A percentile compares a stretch with the other conserved stretches of the same genome.
phyloP scores from a whole-genome alignment of 1,284 basidiomycete genomes.

The Neotropicomus parvogracilis region DNA sequence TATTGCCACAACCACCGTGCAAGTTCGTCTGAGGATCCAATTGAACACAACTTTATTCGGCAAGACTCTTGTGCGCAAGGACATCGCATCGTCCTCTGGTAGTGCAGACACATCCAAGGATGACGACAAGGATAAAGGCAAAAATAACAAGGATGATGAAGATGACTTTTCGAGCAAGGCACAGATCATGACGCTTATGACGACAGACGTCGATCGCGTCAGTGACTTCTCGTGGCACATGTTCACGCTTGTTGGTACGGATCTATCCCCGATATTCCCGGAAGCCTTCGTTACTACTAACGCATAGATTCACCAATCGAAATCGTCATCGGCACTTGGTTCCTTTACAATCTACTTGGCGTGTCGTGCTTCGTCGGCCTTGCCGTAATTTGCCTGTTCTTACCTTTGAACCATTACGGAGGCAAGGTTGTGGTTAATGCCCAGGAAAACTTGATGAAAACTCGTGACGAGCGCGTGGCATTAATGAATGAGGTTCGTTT shows the following conservation, averaged over 20 bases:
- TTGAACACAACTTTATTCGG: slow-evolving; percentile 84
- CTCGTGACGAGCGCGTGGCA: slow-evolving; percentile 83
- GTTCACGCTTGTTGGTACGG: slow-evolving; percentile 59
- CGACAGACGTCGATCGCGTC: slow-evolving; percentile 80
- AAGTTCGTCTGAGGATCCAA: slow-evolving; percentile 73
- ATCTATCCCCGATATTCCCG: slow-evolving; percentile 2
- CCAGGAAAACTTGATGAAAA: slow-evolving; percentile 90
- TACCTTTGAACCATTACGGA: slow-evolving; percentile 86
- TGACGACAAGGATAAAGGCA: slow-evolving; percentile 29
- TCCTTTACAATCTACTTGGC: slow-evolving; percentile 81
- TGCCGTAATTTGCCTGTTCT: slow-evolving; percentile 76
- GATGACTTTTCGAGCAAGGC: slow-evolving; percentile 87
- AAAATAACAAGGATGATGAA: slow-evolving; percentile 46
- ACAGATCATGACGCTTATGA: slow-evolving; percentile 74
- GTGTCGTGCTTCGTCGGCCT: slow-evolving; percentile 80
- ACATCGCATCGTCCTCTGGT: slow-evolving; percentile 64
- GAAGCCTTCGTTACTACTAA: slow-evolving; percentile 13
- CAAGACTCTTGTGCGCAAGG: slow-evolving; percentile 87
- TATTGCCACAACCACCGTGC: slow-evolving; percentile 66
- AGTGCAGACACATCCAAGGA: slow-evolving; percentile 23
- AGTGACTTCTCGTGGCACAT: slow-evolving; percentile 81
- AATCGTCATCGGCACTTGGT: slow-evolving; percentile 74
- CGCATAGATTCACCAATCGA: slow-evolving; percentile 79
- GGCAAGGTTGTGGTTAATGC: slow-evolving; percentile 79
- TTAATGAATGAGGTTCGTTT: slow-evolving; percentile 82